These are phyloP conservation scores for Mallotus repandus DNA, from an alignment of 441 rosid species.

Conservation along the genomic window DNA sequence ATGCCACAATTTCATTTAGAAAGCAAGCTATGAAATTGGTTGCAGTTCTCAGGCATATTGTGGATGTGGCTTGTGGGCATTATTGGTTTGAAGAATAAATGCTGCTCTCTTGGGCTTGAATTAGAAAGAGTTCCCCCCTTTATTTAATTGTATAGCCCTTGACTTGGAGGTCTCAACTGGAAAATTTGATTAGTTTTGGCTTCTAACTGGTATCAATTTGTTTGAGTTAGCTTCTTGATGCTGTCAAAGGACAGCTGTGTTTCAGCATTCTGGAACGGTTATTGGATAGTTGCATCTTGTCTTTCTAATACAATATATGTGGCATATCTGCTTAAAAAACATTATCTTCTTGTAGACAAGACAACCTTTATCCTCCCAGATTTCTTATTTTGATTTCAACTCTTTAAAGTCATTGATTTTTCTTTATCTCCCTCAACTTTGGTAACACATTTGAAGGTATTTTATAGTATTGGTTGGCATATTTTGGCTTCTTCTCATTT, in stretches of 20 bases:
- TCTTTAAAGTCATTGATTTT: neutral
- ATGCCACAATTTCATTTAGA: neutral
- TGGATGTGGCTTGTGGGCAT: neutral
- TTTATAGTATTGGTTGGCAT: neutral
- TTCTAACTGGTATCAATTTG: neutral
- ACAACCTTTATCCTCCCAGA: neutral
- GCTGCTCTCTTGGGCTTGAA: neutral
- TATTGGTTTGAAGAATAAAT: neutral
- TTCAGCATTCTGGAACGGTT: too few relatives aligned
- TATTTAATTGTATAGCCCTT: too few relatives aligned
- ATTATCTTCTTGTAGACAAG: neutral
- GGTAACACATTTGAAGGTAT: neutral
- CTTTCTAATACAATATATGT: too few relatives aligned
- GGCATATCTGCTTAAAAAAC: too few relatives aligned
- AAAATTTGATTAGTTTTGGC: neutral
- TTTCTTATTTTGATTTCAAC: neutral
- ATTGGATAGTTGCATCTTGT: too few relatives aligned
- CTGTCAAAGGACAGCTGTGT: neutral
- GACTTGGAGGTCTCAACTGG: neutral
- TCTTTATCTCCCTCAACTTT: neutral
- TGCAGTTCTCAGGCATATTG: neutral
- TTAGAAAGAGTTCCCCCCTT: neutral
- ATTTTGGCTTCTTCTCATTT: neutral
- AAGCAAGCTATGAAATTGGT: neutral
- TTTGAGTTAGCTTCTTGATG: neutral